phyloP scores from a whole-genome alignment of 495 filamentous ascomycete genomes.

The Penicillium cosmopolitanum region DNA sequence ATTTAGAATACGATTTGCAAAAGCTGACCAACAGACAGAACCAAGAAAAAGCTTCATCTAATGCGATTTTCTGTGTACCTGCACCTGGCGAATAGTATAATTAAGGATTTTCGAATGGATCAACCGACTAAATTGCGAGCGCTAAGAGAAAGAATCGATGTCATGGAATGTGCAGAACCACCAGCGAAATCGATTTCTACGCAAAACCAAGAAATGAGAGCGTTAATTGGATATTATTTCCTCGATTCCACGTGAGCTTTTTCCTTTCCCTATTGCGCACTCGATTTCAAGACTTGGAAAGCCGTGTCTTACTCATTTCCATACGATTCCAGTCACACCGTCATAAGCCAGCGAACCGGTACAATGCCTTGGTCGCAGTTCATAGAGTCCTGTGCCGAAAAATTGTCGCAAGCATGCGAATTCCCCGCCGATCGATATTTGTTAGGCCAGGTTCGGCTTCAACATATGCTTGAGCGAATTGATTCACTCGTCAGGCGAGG shows the following conservation, averaged over 20 bases:
- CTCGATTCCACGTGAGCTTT: conserved; percentile 19
- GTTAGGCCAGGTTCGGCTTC: conserved; percentile 16
- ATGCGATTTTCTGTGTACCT: conserved; percentile 17
- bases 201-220: conserved; percentile 17
- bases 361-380: conserved; percentile 22
- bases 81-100: conserved; percentile 17
- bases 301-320: background rate
- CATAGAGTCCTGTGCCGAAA: conserved; percentile 20
- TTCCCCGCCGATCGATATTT: conserved; percentile 20
- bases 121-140: conserved; percentile 13
- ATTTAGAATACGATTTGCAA: background rate
- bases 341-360: conserved; percentile 4
- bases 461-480: conserved; percentile 20
- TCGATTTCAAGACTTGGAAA: background rate
- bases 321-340: background rate
- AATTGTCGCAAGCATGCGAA: conserved; percentile 19
- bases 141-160: conserved; percentile 7
- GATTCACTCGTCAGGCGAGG: conserved; percentile 12
- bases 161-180: conserved; percentile 1
- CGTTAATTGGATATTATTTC: conserved; percentile 20
- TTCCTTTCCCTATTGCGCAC: conserved; percentile 4
- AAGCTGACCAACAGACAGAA: conserved; percentile 13
- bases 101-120: conserved; percentile 15
- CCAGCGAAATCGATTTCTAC: conserved; percentile 6
- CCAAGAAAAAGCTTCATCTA: conserved; percentile 17